Percentiles rank a stretch among this genome's conserved stretches.
Conservation (phyloP, 805 yeast genomes). For the Candida takata region DNA sequence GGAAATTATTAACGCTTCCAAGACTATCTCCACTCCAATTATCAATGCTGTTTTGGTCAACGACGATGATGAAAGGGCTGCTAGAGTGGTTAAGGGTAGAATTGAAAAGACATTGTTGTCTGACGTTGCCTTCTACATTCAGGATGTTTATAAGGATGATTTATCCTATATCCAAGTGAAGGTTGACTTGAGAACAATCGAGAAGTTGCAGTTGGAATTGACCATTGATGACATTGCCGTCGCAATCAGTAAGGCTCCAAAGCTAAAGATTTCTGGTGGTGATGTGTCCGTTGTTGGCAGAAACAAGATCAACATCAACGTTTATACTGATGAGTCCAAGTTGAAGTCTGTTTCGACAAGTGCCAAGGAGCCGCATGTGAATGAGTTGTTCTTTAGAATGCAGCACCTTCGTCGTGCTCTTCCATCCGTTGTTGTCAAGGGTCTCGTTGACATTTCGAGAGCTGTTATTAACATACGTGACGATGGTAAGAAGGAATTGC, state of each 20-base stretch:
- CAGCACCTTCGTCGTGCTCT: constrained; percentile 81
- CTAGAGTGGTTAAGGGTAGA: constrained; percentile 96
- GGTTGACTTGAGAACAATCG: constrained; percentile 78
- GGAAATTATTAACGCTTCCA: constrained; percentile 96
- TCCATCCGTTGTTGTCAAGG: constrained; percentile 87
- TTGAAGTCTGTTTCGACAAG: constrained; percentile 37
- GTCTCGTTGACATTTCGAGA: constrained; percentile 83
- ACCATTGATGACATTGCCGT: constrained; percentile 78
- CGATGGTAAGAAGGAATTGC: constrained; percentile 78
- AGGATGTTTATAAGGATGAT: constrained; percentile 84
- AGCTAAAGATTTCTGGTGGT: constrained; percentile 68
- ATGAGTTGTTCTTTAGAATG: constrained; percentile 74
- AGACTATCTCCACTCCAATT: constrained; percentile 91
- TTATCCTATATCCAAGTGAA: constrained; percentile 74
- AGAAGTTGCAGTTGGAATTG: constrained; percentile 82
- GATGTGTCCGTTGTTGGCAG: constrained; percentile 65
- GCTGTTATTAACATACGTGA: constrained; percentile 94
- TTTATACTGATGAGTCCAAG: constrained; percentile 36
- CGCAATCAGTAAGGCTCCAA: constrained; percentile 81
- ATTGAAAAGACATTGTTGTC: constrained; percentile 84
- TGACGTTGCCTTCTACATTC: constrained; percentile 84
- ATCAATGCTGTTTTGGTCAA: constrained; percentile 91
- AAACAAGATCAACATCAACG: constrained; percentile 60
- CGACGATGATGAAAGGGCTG: constrained; percentile 93
- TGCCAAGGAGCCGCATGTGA: constrained; percentile 31